Evolutionary conservation across 345 rosid species (phyloP).

Genomic region (Sapria himalayana): DNA sequence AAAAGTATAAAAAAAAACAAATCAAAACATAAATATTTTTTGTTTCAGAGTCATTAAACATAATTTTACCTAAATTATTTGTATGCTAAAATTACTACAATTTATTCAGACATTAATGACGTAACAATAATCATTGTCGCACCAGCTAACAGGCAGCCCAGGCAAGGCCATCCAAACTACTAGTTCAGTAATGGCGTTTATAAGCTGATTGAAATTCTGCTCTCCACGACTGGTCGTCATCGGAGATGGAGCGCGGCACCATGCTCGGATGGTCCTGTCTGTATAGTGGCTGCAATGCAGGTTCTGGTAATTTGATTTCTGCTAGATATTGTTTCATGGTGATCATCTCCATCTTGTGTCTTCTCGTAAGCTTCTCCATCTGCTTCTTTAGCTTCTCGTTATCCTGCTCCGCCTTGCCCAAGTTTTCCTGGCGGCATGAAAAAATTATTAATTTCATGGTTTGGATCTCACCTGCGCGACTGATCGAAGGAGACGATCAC

Average conservation of each 20-base stretch:
- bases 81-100: too few relatives aligned
- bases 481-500: conserved; percentile 18
- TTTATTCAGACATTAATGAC: too few relatives aligned
- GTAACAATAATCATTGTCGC: too few relatives aligned
- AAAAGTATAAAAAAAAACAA: too few relatives aligned
- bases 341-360: conserved; percentile 78
- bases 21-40: too few relatives aligned
- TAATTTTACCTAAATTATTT: too few relatives aligned
- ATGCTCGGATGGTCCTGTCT: conserved; percentile 18
- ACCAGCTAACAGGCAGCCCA: too few relatives aligned
- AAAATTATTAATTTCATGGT: too few relatives aligned
- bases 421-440: conserved; percentile 31
- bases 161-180: too few relatives aligned
- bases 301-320: conserved; percentile 67
- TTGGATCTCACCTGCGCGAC: too few relatives aligned
- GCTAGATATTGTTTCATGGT: conserved; percentile 72
- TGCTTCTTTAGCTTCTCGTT: conserved; percentile 81
- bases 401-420: conserved; percentile 26
- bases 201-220: conserved; percentile 86
- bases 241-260: conserved; percentile 9
- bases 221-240: conserved; percentile 88
- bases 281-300: conserved; percentile 45
- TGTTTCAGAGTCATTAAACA: too few relatives aligned
- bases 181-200: conserved; percentile 44
- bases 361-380: conserved; percentile 63